Conservation (phyloP, 176 grass and related monocot genomes). For the Oryza australiensis region DNA sequence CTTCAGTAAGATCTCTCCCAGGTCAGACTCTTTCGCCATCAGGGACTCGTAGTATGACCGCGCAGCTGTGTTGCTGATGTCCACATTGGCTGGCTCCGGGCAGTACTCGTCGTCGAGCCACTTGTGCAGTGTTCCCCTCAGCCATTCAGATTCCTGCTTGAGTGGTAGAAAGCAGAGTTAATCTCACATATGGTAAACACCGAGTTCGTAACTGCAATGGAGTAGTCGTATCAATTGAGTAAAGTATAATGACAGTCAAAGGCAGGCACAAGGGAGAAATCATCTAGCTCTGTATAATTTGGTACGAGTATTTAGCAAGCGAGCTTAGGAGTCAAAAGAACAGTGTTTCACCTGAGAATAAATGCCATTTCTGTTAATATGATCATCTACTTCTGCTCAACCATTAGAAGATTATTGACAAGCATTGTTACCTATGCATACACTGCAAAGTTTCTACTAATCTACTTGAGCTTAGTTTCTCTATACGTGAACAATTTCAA, state of each 20-base stretch:
- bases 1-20: constrained; percentile 79
- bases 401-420: not conserved
- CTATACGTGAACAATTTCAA: not conserved
- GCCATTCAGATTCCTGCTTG: constrained; percentile 85
- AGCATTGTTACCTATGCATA: not conserved
- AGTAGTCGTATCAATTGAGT: no score
- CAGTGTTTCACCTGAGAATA: no score
- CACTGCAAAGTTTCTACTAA: not conserved
- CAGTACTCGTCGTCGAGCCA: constrained; percentile 92
- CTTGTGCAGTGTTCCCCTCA: constrained; percentile 72
- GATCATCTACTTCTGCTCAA: not conserved
- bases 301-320: no score
- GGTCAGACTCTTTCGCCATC: constrained; percentile 54
- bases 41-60: constrained; percentile 67
- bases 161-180: not conserved
- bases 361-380: not conserved
- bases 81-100: constrained; percentile 75
- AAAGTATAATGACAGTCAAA: no score
- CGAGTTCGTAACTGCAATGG: not conserved
- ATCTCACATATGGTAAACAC: not conserved
- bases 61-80: constrained; percentile 76
- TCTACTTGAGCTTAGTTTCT: not conserved
- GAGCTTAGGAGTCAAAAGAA: no score
- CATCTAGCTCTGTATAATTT: not conserved
- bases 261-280: not conserved